These are phyloP conservation scores for Hypericum androsaemum DNA, from an alignment of 345 rosid genomes.

Conservation along the genomic window DNA sequence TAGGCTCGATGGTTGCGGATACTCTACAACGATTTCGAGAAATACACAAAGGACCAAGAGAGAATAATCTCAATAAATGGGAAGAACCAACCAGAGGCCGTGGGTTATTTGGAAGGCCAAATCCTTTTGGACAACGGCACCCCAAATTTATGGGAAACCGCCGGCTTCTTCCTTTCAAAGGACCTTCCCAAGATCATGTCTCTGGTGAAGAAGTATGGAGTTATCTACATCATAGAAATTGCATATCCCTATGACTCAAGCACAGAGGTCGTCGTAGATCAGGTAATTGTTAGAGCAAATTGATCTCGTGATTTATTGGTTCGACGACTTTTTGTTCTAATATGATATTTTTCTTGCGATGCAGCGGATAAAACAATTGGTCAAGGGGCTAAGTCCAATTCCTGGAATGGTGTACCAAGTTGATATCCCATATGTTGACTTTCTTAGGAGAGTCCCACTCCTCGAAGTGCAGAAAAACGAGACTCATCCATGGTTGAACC, in stretches of 20 bases:
- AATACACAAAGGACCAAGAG: slow-evolving; percentile 16
- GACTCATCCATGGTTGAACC: slow-evolving; percentile 24
- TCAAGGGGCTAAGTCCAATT: neutral
- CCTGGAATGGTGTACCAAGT: neutral
- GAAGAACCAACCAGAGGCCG: neutral
- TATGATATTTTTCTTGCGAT: neutral
- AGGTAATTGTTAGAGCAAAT: slow-evolving; percentile 4
- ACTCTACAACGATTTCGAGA: slow-evolving; percentile 16
- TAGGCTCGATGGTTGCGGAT: slow-evolving; percentile 16
- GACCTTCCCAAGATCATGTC: slow-evolving; percentile 10
- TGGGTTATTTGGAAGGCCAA: slow-evolving; percentile 19
- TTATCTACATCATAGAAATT: slow-evolving; percentile 15
- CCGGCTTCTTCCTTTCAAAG: slow-evolving; percentile 7
- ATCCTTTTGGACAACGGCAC: slow-evolving; percentile 17
- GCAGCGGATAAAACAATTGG: slow-evolving; percentile 3
- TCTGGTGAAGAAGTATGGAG: slow-evolving; percentile 12
- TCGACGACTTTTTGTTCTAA: neutral
- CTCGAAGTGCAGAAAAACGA: neutral
- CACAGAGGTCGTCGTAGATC: neutral
- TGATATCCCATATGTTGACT: slow-evolving; percentile 8
- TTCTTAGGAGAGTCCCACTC: slow-evolving; percentile 13
- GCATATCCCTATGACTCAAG: slow-evolving; percentile 3
- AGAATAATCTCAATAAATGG: slow-evolving; percentile 1
- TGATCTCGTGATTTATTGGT: neutral
- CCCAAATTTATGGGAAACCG: slow-evolving; percentile 15